Base-by-base conservation (phyloP, 2,329 filamentous ascomycete species). In the Ophiostoma triangulosporum region DNA sequence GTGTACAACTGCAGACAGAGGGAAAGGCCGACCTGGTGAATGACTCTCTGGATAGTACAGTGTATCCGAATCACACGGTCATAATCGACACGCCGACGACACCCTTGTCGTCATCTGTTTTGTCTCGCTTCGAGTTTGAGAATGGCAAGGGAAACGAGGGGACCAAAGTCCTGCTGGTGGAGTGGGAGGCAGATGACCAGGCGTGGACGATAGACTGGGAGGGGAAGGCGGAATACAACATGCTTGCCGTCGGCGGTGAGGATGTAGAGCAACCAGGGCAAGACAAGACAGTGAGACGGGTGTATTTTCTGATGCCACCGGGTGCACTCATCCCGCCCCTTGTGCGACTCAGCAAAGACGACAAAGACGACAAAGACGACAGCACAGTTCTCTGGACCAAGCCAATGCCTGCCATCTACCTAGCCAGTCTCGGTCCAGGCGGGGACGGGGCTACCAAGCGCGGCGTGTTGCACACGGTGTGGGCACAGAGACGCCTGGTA, bases 121-220 rank as follows among this genome's bases (percentile, higher is more conserved):
- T 88, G 46, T 84, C 88, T 46, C 83, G 89, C 56, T 95, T 94
- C 68, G 89, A 95, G 66, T 94, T 95, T 64, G 85, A 90, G 68
- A 74, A 79, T 0, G 84, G 82, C 33, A 79, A 78, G 65, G 84
- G 81, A 50, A 87, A 88, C 62, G 84, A 90, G 59, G 88, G 88
- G 38, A 94, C 88, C 58, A 95, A 95, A 71, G 83, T 95, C 58
- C 72, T 95, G 61, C 93, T 95, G 88, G 83, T 95, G 36, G 88
- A 95, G 66, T 95, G 89, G 89, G 81, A 87, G 64, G 56, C 57
- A 27, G 43, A 17, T 6, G 24, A 26, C 5, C 38, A 22, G 12
- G 65, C 66, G 56, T 95, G 88, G 88, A 78, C 85, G 55, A 82
- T 95, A 20, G 84, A 80, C 2, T 95, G 89, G 88, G 80, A 89